phyloP scores from a whole-genome alignment of 2,329 filamentous ascomycete species.

The Myriangium duriaei region DNA sequence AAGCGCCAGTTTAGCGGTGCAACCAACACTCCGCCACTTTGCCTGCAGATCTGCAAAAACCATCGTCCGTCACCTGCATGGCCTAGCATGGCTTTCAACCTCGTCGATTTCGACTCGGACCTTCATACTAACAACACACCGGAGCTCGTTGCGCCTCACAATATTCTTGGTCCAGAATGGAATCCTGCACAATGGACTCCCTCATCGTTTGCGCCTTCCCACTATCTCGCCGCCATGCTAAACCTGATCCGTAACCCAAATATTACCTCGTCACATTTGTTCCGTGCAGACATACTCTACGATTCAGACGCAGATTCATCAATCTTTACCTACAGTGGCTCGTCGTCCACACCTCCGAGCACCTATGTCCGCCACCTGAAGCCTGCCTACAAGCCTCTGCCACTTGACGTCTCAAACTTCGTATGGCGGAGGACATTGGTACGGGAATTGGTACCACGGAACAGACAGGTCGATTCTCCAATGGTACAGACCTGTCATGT shows the following conservation, averaged over 20 bases:
- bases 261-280: constrained; percentile 63
- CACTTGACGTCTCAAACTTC: constrained; percentile 19
- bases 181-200: constrained; percentile 10
- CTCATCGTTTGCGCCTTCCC: constrained; percentile 50
- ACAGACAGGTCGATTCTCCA: constrained; percentile 59
- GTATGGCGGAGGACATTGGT: constrained; percentile 53
- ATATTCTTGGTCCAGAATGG: neutral
- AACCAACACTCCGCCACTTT: too few relatives aligned
- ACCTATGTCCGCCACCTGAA: constrained; percentile 38
- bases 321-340: constrained; percentile 10
- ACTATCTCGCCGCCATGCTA: constrained; percentile 56
- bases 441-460: constrained; percentile 68
- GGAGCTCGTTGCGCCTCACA: neutral
- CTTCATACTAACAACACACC: too few relatives aligned
- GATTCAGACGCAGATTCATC: constrained; percentile 31
- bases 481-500: constrained; percentile 76
- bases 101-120: neutral
- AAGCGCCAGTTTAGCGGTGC: too few relatives aligned
- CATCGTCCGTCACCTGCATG: too few relatives aligned
- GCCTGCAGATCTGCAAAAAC: too few relatives aligned
- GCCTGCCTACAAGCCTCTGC: constrained; percentile 23
- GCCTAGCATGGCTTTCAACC: neutral
- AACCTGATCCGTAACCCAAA: constrained; percentile 71
- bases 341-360: constrained; percentile 23
- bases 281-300: constrained; percentile 62